A percentile compares a stretch with the other conserved stretches of the same genome.
Evolutionary conservation across 208 protist genomes (phyloP).

Genomic region (Trypanosoma avium): DNA sequence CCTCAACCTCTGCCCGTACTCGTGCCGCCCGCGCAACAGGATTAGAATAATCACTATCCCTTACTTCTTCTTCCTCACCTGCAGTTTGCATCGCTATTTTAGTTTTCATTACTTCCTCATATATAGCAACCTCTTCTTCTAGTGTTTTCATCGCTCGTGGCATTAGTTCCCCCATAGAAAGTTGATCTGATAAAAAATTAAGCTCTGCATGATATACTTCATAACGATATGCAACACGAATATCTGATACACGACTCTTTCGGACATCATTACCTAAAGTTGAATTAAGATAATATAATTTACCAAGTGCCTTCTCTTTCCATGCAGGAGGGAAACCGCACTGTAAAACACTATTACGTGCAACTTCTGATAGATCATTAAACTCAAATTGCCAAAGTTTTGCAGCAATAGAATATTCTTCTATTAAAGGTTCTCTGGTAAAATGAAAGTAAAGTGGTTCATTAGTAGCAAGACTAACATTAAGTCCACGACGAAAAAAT

Average conservation of each 20-base stretch:
- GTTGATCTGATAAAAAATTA: slow-evolving; percentile 82
- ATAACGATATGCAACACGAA: slow-evolving; percentile 94
- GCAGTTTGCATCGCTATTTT: slow-evolving; percentile 7
- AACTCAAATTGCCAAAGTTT: slow-evolving; percentile 97
- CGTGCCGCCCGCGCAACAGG: slow-evolving; percentile 20
- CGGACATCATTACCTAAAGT: slow-evolving; percentile 92
- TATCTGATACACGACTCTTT: slow-evolving; percentile 96
- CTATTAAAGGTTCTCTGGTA: slow-evolving; percentile 96
- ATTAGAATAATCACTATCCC: slow-evolving; percentile 1
- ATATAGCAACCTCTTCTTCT: slow-evolving; percentile 69
- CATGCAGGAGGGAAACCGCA: slow-evolving; percentile 93
- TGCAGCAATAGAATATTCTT: slow-evolving; percentile 98
- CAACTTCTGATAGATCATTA: slow-evolving; percentile 98
- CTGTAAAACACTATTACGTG: slow-evolving; percentile 96
- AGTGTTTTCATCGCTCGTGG: slow-evolving; percentile 72
- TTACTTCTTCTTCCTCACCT: slow-evolving; percentile 7
- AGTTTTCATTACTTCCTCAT: slow-evolving; percentile 39
- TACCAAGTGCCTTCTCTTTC: slow-evolving; percentile 94
- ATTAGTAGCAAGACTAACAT: slow-evolving; percentile 98
- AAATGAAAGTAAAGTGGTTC: slow-evolving; percentile 96
- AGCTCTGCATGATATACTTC: slow-evolving; percentile 93
- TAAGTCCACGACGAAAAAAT: slow-evolving; percentile 96
- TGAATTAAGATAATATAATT: slow-evolving; percentile 85
- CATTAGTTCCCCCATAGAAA: slow-evolving; percentile 41
- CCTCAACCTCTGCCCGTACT: slow-evolving; percentile 50